Evolutionary conservation across 129 eudicot genomes (phyloP).

Genomic region (Logfia minima): DNA sequence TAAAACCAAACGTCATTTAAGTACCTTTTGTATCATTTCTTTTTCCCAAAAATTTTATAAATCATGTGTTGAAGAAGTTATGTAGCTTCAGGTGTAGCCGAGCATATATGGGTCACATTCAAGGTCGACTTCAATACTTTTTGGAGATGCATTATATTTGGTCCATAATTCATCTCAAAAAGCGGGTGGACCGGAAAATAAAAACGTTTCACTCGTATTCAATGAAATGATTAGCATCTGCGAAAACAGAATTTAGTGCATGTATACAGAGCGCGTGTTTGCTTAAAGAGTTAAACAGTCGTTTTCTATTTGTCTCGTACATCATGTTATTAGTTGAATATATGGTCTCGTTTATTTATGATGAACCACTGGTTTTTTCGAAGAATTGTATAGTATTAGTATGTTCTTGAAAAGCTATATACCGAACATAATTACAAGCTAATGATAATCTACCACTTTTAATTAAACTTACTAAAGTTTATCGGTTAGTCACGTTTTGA

Average conservation of each 20-base stretch:
- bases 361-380: not conserved
- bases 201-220: not conserved
- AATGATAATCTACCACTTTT: not conserved
- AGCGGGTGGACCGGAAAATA: not conserved
- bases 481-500: not conserved
- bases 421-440: not conserved
- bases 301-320: not conserved
- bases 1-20: not conserved
- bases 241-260: not conserved
- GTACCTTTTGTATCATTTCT: not conserved
- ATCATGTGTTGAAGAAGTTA: not conserved
- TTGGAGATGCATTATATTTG: constrained; percentile 26
- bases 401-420: not conserved
- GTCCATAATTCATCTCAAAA: constrained; percentile 10
- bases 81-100: constrained; percentile 3
- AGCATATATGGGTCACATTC: constrained; percentile 22
- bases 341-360: not conserved
- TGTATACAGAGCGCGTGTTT: not conserved
- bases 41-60: not conserved
- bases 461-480: not conserved
- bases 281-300: not conserved
- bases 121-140: constrained; percentile 28
- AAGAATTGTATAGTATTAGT: not conserved
- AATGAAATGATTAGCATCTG: not conserved
- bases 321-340: not conserved